Percentiles rank a stretch among this genome's conserved stretches.
phyloP scores from a whole-genome alignment of 331 rosid species.

The Telfairia occidentalis region DNA sequence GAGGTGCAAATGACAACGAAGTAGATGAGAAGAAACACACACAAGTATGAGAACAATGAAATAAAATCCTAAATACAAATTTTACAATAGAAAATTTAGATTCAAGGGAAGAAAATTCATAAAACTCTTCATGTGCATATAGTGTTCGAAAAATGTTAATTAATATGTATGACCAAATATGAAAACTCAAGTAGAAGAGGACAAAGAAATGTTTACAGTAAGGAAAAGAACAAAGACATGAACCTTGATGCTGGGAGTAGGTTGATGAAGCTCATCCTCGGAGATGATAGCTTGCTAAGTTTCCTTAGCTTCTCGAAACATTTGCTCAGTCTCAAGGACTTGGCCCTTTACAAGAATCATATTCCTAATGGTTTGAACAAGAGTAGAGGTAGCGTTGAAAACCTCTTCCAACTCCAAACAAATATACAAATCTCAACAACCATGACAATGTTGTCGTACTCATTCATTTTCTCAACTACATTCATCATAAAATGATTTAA shows the following conservation, averaged over 20 bases:
- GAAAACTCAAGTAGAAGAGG: not conserved
- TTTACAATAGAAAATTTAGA: not conserved
- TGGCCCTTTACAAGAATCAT: constrained; percentile 74
- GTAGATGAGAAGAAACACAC: not conserved
- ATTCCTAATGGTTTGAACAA: constrained; percentile 57
- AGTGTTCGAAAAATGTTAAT: constrained; percentile 22
- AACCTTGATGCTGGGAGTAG: constrained; percentile 52
- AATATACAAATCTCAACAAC: not conserved
- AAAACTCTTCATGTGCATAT: not conserved
- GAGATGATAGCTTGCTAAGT: constrained; percentile 75
- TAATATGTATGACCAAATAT: not conserved
- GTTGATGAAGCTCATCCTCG: constrained; percentile 42
- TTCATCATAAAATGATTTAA: not conserved
- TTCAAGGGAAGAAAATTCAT: not conserved
- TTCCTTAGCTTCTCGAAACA: constrained; percentile 83
- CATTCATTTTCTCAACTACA: not conserved
- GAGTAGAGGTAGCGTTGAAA: constrained; percentile 60
- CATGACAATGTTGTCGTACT: not conserved
- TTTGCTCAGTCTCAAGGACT: constrained; percentile 68
- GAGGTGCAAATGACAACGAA: not conserved
- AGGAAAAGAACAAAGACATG: constrained; percentile 1
- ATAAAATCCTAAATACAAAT: not conserved
- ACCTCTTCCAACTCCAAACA: constrained; percentile 18
- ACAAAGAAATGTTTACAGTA: not conserved
- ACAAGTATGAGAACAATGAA: not conserved